Conservation (phyloP, 2,329 filamentous ascomycete genomes). For the Pestalotiopsis sp. region DNA sequence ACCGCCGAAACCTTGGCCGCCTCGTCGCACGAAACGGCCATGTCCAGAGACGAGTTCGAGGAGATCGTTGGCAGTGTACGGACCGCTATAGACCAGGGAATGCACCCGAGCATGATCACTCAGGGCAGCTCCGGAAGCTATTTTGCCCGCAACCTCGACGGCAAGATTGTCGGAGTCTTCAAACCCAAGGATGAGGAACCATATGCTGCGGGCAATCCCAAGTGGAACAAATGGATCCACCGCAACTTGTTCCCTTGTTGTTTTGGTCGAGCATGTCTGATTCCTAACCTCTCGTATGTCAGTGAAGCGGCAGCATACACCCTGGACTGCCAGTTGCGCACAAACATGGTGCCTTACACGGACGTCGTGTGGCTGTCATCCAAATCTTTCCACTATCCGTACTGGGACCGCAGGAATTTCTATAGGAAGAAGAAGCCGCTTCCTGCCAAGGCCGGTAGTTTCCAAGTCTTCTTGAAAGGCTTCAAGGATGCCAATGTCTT, state of each 20-base stretch:
- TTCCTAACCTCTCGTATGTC: conserved; percentile 96
- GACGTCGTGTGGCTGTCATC: conserved; percentile 93
- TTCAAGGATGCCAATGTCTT: conserved; percentile 98
- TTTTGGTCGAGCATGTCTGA: conserved; percentile 92
- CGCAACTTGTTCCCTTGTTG: conserved; percentile 96
- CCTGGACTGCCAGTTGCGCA: conserved; percentile 85
- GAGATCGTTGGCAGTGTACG: conserved; percentile 88
- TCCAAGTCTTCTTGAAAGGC: conserved; percentile 95
- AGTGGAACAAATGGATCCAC: conserved; percentile 99
- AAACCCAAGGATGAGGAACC: conserved; percentile 99
- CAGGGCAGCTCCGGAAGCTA: conserved; percentile 98
- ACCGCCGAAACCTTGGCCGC: conserved; percentile 74
- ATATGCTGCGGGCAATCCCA: conserved; percentile 94
- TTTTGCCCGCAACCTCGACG: conserved; percentile 88
- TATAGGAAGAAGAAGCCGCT: conserved; percentile 86
- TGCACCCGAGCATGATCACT: conserved; percentile 93
- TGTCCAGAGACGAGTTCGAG: conserved; percentile 83
- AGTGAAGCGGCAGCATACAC: conserved; percentile 97
- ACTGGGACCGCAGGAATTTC: conserved; percentile 89
- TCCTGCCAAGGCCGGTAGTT: conserved; percentile 90
- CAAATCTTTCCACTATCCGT: conserved; percentile 97
- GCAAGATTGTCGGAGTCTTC: conserved; percentile 96
- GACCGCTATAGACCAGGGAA: conserved; percentile 83
- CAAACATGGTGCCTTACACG: conserved; percentile 93
- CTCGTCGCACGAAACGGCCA: conserved; percentile 57